phyloP scores from a whole-genome alignment of 768 basidiomycete species.

The Auricularia heimuer region DNA sequence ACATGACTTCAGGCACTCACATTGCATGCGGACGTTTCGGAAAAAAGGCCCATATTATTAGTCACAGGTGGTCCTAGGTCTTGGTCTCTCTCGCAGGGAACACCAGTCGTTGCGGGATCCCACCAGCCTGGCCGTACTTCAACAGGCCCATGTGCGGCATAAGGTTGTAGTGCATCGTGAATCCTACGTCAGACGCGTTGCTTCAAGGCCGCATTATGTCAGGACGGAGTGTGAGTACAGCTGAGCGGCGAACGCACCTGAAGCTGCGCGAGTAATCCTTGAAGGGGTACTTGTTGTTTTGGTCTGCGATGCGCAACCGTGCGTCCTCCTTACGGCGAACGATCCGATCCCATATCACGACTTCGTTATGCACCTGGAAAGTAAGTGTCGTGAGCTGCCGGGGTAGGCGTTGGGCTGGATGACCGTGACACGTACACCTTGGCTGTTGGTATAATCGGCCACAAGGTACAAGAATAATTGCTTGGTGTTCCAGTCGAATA shows the following conservation, averaged over 20 bases:
- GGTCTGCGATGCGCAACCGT: slow-evolving; percentile 45
- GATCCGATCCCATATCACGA: slow-evolving; percentile 90
- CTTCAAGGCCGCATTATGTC: slow-evolving; percentile 25
- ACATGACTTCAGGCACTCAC: too few species aligned
- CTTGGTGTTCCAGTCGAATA: slow-evolving; percentile 97
- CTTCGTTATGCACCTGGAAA: slow-evolving; percentile 55
- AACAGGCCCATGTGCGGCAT: slow-evolving; percentile 85
- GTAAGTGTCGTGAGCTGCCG: not conserved
- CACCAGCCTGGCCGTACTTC: slow-evolving; percentile 63
- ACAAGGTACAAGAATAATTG: slow-evolving; percentile 81
- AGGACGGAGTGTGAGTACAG: too few species aligned
- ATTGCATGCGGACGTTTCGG: not conserved
- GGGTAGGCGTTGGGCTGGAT: slow-evolving; percentile 2
- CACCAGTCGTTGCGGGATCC: slow-evolving; percentile 20
- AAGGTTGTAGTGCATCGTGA: slow-evolving; percentile 74
- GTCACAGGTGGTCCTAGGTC: not conserved
- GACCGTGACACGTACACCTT: slow-evolving; percentile 47
- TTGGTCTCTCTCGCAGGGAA: slow-evolving; percentile 11
- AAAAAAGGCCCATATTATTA: not conserved
- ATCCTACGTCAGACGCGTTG: slow-evolving; percentile 53
- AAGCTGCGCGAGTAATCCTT: slow-evolving; percentile 65
- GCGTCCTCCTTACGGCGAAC: slow-evolving; percentile 73
- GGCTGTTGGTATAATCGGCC: slow-evolving; percentile 67
- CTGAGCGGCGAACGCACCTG: slow-evolving; percentile 40
- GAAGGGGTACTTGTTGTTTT: slow-evolving; percentile 77